phyloP scores from a whole-genome alignment of 306 rosid species.

The Vicia sativa region DNA sequence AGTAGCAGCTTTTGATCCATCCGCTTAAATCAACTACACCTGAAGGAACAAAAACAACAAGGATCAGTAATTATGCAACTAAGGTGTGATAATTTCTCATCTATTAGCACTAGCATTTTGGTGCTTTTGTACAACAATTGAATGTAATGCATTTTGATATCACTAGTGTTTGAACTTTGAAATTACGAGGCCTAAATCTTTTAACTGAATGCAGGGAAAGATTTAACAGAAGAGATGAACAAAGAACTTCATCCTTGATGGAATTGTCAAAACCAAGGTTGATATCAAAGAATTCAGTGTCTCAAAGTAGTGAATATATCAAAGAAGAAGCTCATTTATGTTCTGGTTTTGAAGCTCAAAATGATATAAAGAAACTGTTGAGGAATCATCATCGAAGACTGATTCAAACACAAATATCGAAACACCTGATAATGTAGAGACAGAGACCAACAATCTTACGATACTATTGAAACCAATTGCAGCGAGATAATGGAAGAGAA shows the following conservation, averaged over 20 bases:
- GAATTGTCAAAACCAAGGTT: constrained; percentile 10
- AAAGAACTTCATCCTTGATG: constrained; percentile 12
- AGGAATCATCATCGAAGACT: constrained; percentile 21
- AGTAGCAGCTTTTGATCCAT: constrained; percentile 44
- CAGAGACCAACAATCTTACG: constrained; percentile 22
- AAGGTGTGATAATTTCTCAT: constrained; percentile 47
- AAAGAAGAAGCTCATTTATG: constrained; percentile 29
- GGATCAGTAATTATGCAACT: constrained; percentile 58
- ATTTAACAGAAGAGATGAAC: constrained; percentile 45
- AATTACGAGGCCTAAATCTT: not conserved
- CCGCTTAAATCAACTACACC: constrained; percentile 17
- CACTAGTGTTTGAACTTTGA: not conserved
- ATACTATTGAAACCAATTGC: constrained; percentile 8
- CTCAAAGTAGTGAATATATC: constrained; percentile 3
- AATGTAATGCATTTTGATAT: not conserved
- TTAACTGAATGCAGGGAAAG: constrained; percentile 60
- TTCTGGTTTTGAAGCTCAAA: constrained; percentile 37
- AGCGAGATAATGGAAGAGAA: constrained; percentile 45
- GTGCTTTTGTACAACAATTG: not conserved
- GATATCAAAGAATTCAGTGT: not conserved
- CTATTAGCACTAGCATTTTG: not conserved
- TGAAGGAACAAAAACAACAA: constrained; percentile 42
- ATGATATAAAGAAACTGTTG: constrained; percentile 37
- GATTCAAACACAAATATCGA: constrained; percentile 50
- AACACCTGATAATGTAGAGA: constrained; percentile 35